Evolutionary conservation across 2,329 filamentous ascomycete genomes (phyloP), one percentile per base, ranked within the genome.

Genomic region (Botrytis elliptica): DNA sequence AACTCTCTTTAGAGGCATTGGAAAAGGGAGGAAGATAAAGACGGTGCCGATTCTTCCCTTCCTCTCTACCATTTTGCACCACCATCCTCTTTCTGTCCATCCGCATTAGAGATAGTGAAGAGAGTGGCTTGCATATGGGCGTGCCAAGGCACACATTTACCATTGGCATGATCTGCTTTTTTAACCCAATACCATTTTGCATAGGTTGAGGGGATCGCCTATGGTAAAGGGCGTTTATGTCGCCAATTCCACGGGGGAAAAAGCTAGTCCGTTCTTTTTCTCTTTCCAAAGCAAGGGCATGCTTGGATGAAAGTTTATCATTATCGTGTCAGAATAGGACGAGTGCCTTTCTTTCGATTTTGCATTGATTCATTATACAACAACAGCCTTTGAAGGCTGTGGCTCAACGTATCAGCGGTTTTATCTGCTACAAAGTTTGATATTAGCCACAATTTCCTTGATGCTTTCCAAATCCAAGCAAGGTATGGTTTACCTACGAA

Each of bases 91-190:
- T 42, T 29, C 25, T 33, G 40, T 42, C 38, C 36, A 64, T 20
- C 62, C 36, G 62, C 38, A 55, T 67, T 55, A 25, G 55, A 33
- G 57, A 59, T 62, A 29, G 38, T 38, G 55, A 68, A 22, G 49
- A 57, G 66, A n/a, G 66, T 68, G 66, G 66, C 66, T 57, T 70
- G 68, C 68, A 70, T 44, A 29, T 12, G 38, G 55, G 25, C 40
- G 40, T 42, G 68, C 68, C 68, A 63, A 63, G 55, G 38, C 44
- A 38, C 46, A 57, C 22, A 38, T 46, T 46, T 70, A 22, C 40
- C 20, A 63, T 57, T 60, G 55, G 29, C 33, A 62, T 70, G 38
- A 70, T 70, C 68, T 70, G 25, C 20, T 36, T 25, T 62, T 16
- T 59, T 20, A 59, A 44, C 1, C 36, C 33, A 40, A n/a, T 25